Percentiles rank a stretch among this genome's conserved stretches.
Conservation (phyloP, 2,329 filamentous ascomycete species). For the Cephalotrichum gorgonifer region DNA sequence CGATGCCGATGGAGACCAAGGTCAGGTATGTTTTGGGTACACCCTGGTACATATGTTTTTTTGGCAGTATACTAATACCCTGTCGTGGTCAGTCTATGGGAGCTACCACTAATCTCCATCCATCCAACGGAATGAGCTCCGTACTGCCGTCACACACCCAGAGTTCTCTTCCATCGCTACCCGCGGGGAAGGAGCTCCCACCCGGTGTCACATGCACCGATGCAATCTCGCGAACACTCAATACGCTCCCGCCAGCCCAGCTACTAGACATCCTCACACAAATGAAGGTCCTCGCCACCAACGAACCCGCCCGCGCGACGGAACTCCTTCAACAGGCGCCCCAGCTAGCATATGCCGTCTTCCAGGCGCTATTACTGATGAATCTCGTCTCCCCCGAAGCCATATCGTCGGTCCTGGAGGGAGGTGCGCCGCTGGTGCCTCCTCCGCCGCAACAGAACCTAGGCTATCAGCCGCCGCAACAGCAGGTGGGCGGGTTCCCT, state of each 20-base stretch:
- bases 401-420: conserved; percentile 70
- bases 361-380: conserved; percentile 88
- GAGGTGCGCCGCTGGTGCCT: conserved; percentile 29
- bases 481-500: conserved; percentile 23
- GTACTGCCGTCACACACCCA: background rate
- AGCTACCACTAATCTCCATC: background rate
- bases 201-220: conserved; percentile 77
- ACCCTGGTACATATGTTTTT: background rate
- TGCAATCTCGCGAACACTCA: conserved; percentile 83
- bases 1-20: conserved; percentile 33
- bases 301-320: conserved; percentile 72
- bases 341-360: conserved; percentile 88
- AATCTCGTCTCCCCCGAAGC: conserved; percentile 80
- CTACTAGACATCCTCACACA: conserved; percentile 88
- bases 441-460: conserved; percentile 19
- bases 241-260: conserved; percentile 75
- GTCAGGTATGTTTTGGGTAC: conserved; percentile 4
- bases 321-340: conserved; percentile 82
- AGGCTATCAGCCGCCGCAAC: conserved; percentile 16
- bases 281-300: conserved; percentile 82
- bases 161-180: conserved; percentile 65
- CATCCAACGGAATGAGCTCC: conserved; percentile 4
- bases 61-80: background rate
- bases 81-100: background rate
- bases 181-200: conserved; percentile 73